phyloP scores from a whole-genome alignment of 2,329 filamentous ascomycete genomes.

The Phialophora tarda region DNA sequence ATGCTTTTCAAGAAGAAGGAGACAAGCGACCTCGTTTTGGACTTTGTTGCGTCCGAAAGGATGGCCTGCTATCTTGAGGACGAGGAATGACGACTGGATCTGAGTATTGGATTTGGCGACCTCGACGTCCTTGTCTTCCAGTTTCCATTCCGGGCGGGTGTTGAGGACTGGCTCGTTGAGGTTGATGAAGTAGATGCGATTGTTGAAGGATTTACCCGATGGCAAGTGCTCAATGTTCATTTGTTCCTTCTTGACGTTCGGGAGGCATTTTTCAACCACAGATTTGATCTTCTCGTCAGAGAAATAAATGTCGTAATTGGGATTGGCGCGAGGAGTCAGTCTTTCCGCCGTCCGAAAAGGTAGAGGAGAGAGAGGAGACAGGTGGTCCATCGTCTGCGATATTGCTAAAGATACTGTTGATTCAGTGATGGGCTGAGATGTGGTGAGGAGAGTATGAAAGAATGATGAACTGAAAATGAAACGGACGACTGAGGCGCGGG shows the following conservation, averaged over 20 bases:
- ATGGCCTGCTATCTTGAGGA: slow-evolving; percentile 32
- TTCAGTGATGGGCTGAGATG: neutral
- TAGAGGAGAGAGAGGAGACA: neutral
- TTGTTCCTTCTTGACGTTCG: slow-evolving; percentile 27
- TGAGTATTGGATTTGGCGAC: slow-evolving; percentile 7
- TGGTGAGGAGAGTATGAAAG: neutral
- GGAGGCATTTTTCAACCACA: slow-evolving; percentile 28
- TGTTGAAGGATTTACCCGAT: slow-evolving; percentile 37
- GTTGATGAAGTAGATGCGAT: slow-evolving; percentile 37
- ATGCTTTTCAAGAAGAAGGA: slow-evolving; percentile 33
- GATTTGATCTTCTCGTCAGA: slow-evolving; percentile 32
- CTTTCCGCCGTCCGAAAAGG: slow-evolving; percentile 10
- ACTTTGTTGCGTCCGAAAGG: slow-evolving; percentile 31
- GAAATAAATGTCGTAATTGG: slow-evolving; percentile 36
- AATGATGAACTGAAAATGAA: neutral
- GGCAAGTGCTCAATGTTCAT: slow-evolving; percentile 28
- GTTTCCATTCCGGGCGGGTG: slow-evolving; percentile 19
- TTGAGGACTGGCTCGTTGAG: slow-evolving; percentile 22
- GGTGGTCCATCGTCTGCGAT: slow-evolving; percentile 7
- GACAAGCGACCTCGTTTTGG: slow-evolving; percentile 34
- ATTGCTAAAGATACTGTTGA: neutral
- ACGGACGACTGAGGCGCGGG: neutral
- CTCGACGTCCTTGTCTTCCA: slow-evolving; percentile 13
- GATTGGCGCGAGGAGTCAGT: slow-evolving; percentile 30
- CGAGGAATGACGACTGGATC: slow-evolving; percentile 24